Evolutionary conservation across 352 stramenopile species (phyloP), one percentile per base, ranked within the genome.

Genomic region (Pythium monospermum): DNA sequence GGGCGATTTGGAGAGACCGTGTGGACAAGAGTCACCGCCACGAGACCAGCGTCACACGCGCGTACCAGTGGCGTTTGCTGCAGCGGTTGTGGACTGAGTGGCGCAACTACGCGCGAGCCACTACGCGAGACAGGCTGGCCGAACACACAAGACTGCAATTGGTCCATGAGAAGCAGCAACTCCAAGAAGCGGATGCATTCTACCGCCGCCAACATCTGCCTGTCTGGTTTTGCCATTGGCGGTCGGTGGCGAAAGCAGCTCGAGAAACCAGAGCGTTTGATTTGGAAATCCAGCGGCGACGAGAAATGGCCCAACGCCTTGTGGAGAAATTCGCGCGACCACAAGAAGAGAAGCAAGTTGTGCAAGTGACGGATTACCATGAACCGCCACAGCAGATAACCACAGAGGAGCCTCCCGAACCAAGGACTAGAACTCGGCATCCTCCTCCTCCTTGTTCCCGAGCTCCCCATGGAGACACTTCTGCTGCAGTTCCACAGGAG

Each of bases 181-280:
- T 13, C 6, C 22, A 33, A 2, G 52, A 49, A 28, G 78, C 75
- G 0, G 50, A 66, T 8, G 26, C 45, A 11, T 80, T 85, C 46
- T 51, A 64, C 49, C 67, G 73, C 3, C 30, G 43, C 3, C 74
- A 60, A 31, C 57, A 55, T 18, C 42, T 89, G 18, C 63, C 74
- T 0, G 47, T 44, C 23, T 80, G 59, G 71, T 87, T 89, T 46
- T 76, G 82, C 37, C 59, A 36, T 4, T 89, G 78, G 78, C 39
- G n/a, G 1, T 41, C 33, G 16, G 59, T 50, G 16, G 52, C 63
- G 8, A 49, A 22, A 19, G 61, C 66, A 15, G 25, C 43, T 23
- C 71, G 70, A 36, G 66, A 83, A 10, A 55, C 54, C 12, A 49
- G 49, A n/a, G 42, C 49, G n/a, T 31, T 63, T 11, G 51, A 65